These are phyloP conservation scores for Cenchrus purpureus DNA, from an alignment of 176 grass and related monocot species.

Conservation along the genomic window DNA sequence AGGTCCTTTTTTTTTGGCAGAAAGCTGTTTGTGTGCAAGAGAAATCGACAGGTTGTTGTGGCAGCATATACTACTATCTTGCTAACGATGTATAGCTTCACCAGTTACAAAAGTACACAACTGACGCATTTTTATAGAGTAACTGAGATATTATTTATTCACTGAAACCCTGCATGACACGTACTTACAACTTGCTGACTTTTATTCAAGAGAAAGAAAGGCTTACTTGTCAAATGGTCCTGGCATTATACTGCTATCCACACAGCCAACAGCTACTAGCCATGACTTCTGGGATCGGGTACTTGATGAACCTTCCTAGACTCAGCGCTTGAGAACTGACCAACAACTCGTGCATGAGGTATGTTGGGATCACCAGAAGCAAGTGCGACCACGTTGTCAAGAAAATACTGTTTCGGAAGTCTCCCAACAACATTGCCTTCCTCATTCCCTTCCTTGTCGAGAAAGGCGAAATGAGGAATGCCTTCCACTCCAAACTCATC, in stretches of 20 bases:
- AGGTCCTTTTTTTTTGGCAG: not conserved
- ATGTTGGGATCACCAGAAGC: slow-evolving; percentile 69
- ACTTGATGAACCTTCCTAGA: slow-evolving; percentile 86
- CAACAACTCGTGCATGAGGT: slow-evolving; percentile 82
- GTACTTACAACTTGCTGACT: not conserved
- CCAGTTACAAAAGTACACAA: not conserved
- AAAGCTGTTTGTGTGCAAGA: not conserved
- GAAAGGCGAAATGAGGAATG: slow-evolving; percentile 93
- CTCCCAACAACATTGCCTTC: slow-evolving; percentile 92
- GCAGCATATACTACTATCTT: not conserved
- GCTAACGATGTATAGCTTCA: not conserved
- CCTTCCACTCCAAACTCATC: slow-evolving; percentile 98
- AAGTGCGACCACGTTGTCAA: slow-evolving; percentile 88
- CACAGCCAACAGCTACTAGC: slow-evolving; percentile 42
- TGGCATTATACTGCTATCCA: not conserved
- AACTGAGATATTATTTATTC: not conserved
- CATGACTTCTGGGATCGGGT: slow-evolving; percentile 88
- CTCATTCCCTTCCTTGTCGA: slow-evolving; percentile 93
- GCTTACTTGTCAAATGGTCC: slow-evolving; percentile 32
- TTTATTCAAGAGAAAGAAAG: slow-evolving; percentile 27
- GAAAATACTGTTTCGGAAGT: slow-evolving; percentile 82
- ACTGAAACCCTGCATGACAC: not conserved
- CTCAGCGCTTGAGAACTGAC: slow-evolving; percentile 77
- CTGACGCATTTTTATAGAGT: not conserved
- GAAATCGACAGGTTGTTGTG: not conserved